phyloP scores from a whole-genome alignment of 1,284 basidiomycete genomes.

The Hemileia vastatrix region DNA sequence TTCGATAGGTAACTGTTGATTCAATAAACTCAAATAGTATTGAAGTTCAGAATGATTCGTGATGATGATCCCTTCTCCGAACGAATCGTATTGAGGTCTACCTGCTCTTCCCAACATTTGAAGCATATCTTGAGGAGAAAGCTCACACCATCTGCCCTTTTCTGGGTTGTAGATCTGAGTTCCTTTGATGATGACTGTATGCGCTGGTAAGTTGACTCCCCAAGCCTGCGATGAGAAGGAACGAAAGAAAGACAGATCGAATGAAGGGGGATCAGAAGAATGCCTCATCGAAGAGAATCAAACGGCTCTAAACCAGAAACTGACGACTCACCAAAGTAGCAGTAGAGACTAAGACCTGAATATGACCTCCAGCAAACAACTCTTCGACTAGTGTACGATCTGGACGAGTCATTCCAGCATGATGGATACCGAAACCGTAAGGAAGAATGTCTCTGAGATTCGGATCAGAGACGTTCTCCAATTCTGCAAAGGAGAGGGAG shows the following conservation, averaged over 20 bases:
- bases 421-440: slow-evolving; percentile 95
- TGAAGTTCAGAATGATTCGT: slow-evolving; percentile 94
- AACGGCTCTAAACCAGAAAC: too few relatives aligned
- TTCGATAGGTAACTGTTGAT: slow-evolving; percentile 94
- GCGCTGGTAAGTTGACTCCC: slow-evolving; percentile 97
- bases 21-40: slow-evolving; percentile 89
- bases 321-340: slow-evolving; percentile 64
- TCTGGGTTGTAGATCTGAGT: slow-evolving; percentile 99
- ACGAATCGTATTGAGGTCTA: slow-evolving; percentile 93
- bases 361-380: slow-evolving; percentile 78
- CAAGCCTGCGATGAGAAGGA: slow-evolving; percentile 59
- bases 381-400: slow-evolving; percentile 90
- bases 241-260: not conserved
- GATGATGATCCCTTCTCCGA: slow-evolving; percentile 95
- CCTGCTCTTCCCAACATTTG: slow-evolving; percentile 98
- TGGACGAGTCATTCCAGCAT: slow-evolving; percentile 94
- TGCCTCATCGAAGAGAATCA: not conserved
- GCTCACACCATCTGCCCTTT: slow-evolving; percentile 92
- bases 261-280: too few relatives aligned
- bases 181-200: slow-evolving; percentile 98
- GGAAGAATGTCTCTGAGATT: slow-evolving; percentile 82
- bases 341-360: slow-evolving; percentile 91
- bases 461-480: slow-evolving; percentile 68
- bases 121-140: slow-evolving; percentile 89
- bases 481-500: too few relatives aligned